Evolutionary conservation across 2,329 filamentous ascomycete genomes (phyloP).

Genomic region (Amylocarpus encephaloides): DNA sequence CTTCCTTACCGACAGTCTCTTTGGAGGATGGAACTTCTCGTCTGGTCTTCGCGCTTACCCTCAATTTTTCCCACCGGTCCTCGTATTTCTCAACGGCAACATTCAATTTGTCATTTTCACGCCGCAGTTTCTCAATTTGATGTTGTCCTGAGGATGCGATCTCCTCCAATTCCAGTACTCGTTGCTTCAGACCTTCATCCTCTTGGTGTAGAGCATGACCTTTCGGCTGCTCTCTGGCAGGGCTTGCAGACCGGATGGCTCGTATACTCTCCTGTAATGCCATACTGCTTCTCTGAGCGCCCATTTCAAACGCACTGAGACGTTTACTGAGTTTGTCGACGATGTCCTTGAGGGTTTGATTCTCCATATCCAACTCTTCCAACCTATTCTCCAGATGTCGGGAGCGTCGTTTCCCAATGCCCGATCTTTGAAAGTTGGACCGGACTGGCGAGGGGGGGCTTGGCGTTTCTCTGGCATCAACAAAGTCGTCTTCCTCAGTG

Average conservation of each 20-base stretch:
- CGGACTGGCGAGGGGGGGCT: conserved; percentile 38
- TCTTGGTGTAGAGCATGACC: conserved; percentile 15
- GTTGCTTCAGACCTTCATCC: conserved; percentile 42
- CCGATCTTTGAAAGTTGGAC: conserved; percentile 29
- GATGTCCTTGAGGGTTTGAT: conserved; percentile 75
- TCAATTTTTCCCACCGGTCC: conserved; percentile 63
- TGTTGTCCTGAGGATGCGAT: conserved; percentile 51
- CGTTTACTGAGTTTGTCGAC: conserved; percentile 81
- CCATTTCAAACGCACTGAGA: conserved; percentile 88
- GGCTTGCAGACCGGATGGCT: conserved; percentile 53
- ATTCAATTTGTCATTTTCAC: conserved; percentile 54
- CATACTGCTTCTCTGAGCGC: conserved; percentile 79
- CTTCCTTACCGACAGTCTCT: conserved; percentile 9
- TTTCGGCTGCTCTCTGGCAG: conserved; percentile 29
- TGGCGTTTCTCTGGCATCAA: conserved; percentile 70
- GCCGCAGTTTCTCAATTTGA: conserved; percentile 57
- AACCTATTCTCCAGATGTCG: conserved; percentile 57
- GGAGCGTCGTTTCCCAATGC: conserved; percentile 37
- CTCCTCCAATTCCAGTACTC: conserved; percentile 61
- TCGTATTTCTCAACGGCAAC: conserved; percentile 50
- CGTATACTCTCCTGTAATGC: conserved; percentile 78
- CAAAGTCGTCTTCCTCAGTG: conserved; percentile 79
- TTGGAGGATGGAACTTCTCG: conserved; percentile 21
- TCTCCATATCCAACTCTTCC: conserved; percentile 86
- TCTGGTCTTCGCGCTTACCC: conserved; percentile 52